These are phyloP conservation scores for Stentor coeruleus DNA, from an alignment of 73 alveolate genomes.

Conservation along the genomic window DNA sequence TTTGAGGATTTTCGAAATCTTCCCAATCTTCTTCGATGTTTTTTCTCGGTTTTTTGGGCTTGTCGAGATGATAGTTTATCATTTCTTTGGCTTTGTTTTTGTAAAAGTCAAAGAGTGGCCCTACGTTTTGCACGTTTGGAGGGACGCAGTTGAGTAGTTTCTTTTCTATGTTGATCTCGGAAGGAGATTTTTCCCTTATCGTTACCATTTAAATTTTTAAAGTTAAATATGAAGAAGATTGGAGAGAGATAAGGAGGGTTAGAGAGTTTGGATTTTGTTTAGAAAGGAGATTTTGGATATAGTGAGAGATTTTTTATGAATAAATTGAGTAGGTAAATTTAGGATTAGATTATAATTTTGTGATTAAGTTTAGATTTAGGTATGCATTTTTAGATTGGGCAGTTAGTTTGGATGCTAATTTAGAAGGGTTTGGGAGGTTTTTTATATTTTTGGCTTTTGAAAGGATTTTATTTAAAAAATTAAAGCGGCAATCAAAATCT, in stretches of 20 bases:
- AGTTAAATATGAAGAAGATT: not conserved
- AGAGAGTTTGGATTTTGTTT: no score
- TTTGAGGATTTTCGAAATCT: not conserved
- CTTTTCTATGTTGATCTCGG: not conserved
- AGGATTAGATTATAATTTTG: no score
- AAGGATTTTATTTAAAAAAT: no score
- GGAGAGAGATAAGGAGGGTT: not conserved
- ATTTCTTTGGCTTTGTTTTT: not conserved
- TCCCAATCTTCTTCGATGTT: not conserved
- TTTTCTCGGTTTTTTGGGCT: not conserved
- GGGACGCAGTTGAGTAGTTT: not conserved
- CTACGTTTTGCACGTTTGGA: not conserved
- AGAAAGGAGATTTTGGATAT: no score
- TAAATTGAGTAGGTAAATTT: no score
- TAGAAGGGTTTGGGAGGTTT: no score
- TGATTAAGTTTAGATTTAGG: no score
- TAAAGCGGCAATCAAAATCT: no score
- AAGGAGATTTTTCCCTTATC: conserved; percentile 5
- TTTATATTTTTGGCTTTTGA: no score
- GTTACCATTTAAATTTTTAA: not conserved
- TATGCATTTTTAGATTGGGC: no score
- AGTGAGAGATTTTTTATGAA: no score
- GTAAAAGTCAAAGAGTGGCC: not conserved
- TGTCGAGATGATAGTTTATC: conserved; percentile 16
- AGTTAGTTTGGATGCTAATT: no score